These are phyloP conservation scores for Albatrellus ellisii DNA, from an alignment of 768 basidiomycete species.

Conservation along the genomic window DNA sequence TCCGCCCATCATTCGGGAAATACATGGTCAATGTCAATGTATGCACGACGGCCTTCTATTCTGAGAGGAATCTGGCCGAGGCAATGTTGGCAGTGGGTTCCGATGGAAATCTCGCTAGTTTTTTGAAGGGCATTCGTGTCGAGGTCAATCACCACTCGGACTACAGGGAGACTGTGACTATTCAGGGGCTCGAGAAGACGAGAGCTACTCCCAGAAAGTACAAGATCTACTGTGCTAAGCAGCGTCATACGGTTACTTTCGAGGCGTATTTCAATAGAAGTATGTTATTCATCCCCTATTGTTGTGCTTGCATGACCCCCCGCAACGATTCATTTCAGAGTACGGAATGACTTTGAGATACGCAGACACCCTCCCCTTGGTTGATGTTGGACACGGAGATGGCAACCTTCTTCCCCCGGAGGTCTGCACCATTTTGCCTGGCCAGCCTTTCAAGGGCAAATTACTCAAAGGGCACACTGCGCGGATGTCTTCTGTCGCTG, in stretches of 20 bases:
- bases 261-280: constrained; percentile 34
- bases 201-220: constrained; percentile 26
- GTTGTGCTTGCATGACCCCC: no score
- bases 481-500: constrained; percentile 35
- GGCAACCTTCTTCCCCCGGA: constrained; percentile 31
- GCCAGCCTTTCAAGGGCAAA: constrained; percentile 34
- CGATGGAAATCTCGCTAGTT: constrained; percentile 49
- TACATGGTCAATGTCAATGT: constrained; percentile 42
- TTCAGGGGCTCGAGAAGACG: no score
- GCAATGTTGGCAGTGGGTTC: constrained; percentile 28
- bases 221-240: constrained; percentile 27
- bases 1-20: constrained; percentile 27
- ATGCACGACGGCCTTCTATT: constrained; percentile 37
- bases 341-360: constrained; percentile 25
- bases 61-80: constrained; percentile 27
- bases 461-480: constrained; percentile 38
- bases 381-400: constrained; percentile 35
- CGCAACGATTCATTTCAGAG: constrained; percentile 21
- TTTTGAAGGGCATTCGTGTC: constrained; percentile 54
- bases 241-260: constrained; percentile 27
- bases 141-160: constrained; percentile 55
- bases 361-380: constrained; percentile 28
- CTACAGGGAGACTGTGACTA: constrained; percentile 63
- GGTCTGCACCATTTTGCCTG: constrained; percentile 33
- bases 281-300: constrained; percentile 15